Conservation (phyloP, 306 rosid species). For the Cucumis melo region DNA sequence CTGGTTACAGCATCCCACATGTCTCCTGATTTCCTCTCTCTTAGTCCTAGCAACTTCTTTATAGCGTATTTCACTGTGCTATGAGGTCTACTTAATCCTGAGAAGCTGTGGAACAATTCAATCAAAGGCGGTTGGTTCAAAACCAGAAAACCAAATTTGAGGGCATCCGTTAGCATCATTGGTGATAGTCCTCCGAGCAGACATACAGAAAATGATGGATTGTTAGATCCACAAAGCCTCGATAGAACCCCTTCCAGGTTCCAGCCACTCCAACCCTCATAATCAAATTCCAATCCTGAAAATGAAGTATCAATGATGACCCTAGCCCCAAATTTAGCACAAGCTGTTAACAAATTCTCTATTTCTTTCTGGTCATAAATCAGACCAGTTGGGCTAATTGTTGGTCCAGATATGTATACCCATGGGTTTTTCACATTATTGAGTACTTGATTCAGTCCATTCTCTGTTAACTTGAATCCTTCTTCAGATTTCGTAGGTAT, state of each 20-base stretch:
- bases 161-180: constrained; percentile 60
- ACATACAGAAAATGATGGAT: constrained; percentile 56
- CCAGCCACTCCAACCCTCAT: constrained; percentile 75
- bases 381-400: constrained; percentile 81
- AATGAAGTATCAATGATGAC: constrained; percentile 83
- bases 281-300: constrained; percentile 88
- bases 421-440: constrained; percentile 60
- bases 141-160: constrained; percentile 72
- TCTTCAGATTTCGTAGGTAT: constrained; percentile 44
- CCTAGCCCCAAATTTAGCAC: constrained; percentile 79
- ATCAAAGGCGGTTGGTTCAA: constrained; percentile 47
- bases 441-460: constrained; percentile 37
- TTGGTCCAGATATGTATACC: constrained; percentile 94
- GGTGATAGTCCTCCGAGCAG: constrained; percentile 86
- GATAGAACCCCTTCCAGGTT: constrained; percentile 48
- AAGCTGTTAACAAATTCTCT: constrained; percentile 36
- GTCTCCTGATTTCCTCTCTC: constrained; percentile 48
- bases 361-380: constrained; percentile 66
- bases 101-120: constrained; percentile 50
- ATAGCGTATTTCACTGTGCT: constrained; percentile 72
- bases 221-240: constrained; percentile 30
- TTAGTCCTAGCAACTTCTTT: constrained; percentile 62
- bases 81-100: constrained; percentile 82
- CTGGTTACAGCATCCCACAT: constrained; percentile 47
- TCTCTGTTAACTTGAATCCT: constrained; percentile 64